Evolutionary conservation across 169 alveolate genomes (phyloP).

Genomic region (Plasmodium blacklocki): DNA sequence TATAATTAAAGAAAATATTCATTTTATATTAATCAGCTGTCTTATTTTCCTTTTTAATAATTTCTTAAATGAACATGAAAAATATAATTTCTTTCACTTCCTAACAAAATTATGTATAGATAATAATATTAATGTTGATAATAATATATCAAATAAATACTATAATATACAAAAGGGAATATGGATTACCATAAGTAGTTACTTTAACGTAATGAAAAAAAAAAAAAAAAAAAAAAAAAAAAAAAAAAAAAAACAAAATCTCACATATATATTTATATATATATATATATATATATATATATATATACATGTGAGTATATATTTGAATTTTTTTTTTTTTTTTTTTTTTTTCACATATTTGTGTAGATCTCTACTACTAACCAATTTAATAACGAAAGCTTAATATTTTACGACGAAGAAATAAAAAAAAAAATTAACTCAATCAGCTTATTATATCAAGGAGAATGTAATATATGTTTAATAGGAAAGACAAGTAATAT

Average conservation of each 20-base stretch:
- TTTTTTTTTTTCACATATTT: neutral
- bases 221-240: no score
- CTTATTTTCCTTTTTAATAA: constrained; percentile 52
- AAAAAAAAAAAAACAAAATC: no score
- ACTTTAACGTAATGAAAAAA: constrained; percentile 31
- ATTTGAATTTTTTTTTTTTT: neutral
- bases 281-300: neutral
- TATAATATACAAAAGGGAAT: constrained; percentile 51
- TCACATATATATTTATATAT: no score
- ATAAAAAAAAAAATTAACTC: constrained; percentile 52
- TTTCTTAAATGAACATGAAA: constrained; percentile 54
- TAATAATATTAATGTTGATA: constrained; percentile 12
- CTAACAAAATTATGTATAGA: constrained; percentile 35
- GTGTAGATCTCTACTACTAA: constrained; percentile 13
- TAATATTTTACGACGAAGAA: constrained; percentile 71
- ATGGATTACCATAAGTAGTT: constrained; percentile 33
- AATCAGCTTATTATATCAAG: constrained; percentile 48
- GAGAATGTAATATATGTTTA: constrained; percentile 58
- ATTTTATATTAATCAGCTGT: constrained; percentile 55
- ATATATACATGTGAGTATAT: neutral
- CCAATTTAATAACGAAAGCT: constrained; percentile 25
- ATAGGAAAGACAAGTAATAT: constrained; percentile 56
- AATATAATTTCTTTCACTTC: constrained; percentile 27
- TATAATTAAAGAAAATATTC: constrained; percentile 32
- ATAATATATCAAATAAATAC: constrained; percentile 12